phyloP scores from a whole-genome alignment of 2,329 filamentous ascomycete species.

The Ceratocystiopsis minuta region DNA sequence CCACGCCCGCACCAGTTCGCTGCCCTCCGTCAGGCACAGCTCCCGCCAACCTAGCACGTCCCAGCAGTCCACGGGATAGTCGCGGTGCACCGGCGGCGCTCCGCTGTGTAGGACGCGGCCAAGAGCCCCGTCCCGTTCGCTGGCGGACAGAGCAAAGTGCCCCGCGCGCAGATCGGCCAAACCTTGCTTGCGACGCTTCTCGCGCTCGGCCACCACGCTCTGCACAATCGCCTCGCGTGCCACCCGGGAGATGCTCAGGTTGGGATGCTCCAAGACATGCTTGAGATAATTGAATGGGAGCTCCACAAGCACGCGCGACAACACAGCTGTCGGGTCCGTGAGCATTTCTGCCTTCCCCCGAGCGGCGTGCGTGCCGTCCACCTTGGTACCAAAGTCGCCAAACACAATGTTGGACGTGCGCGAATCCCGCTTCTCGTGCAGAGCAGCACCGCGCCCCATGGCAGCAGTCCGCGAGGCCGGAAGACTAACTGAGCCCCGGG shows the following conservation, averaged over 20 bases:
- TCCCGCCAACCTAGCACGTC: constrained; percentile 11
- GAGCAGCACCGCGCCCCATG: too few species aligned
- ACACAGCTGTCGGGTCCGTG: constrained; percentile 2
- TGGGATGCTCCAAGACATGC: constrained; percentile 42
- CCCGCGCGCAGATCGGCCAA: constrained; percentile 16
- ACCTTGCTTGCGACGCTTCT: constrained; percentile 31
- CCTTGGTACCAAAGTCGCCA: constrained; percentile 36
- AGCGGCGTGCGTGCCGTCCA: too few species aligned
- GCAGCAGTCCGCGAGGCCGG: not conserved
- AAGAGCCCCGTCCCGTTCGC: constrained; percentile 5
- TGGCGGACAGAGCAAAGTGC: not conserved
- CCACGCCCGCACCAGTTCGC: constrained; percentile 5
- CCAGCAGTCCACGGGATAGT: constrained; percentile 6
- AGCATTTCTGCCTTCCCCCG: too few species aligned
- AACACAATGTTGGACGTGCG: constrained; percentile 38
- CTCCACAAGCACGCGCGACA: constrained; percentile 53
- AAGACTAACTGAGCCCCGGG: constrained; percentile 6
- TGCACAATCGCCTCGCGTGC: constrained; percentile 8
- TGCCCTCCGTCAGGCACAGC: not conserved
- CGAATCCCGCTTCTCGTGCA: too few species aligned
- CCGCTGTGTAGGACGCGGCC: constrained; percentile 1
- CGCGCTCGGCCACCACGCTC: constrained; percentile 36
- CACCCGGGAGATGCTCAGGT: constrained; percentile 25
- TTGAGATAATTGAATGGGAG: constrained; percentile 51
- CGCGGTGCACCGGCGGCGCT: constrained; percentile 1